These are phyloP conservation scores for Zygoascus sp. DNA, from an alignment of 1,139 yeast species.

Conservation along the genomic window DNA sequence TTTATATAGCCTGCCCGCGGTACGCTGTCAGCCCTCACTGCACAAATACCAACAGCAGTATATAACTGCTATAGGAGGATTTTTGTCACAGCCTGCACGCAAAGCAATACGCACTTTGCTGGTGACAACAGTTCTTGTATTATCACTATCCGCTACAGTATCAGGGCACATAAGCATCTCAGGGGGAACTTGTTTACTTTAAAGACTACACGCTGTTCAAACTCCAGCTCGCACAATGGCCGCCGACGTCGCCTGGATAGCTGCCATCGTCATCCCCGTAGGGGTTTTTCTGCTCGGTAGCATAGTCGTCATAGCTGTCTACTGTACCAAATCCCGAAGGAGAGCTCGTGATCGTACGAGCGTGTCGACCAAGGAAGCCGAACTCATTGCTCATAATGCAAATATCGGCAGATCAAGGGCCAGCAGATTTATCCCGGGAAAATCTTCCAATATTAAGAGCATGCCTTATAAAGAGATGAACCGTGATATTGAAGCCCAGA, in stretches of 20 bases:
- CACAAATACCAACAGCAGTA: too few relatives aligned
- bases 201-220: too few relatives aligned
- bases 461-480: not conserved
- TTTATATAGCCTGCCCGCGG: not conserved
- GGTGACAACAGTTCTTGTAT: too few relatives aligned
- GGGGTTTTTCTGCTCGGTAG: conserved; percentile 21
- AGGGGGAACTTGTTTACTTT: too few relatives aligned
- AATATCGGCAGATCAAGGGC: not conserved
- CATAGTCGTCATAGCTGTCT: conserved; percentile 13
- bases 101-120: too few relatives aligned
- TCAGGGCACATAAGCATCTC: too few relatives aligned
- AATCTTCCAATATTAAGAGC: not conserved
- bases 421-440: not conserved
- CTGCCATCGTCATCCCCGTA: conserved; percentile 30
- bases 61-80: not conserved
- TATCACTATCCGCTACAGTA: too few relatives aligned
- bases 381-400: not conserved
- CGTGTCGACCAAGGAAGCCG: not conserved
- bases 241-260: conserved; percentile 24
- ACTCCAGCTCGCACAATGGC: not conserved
- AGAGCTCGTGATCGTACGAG: not conserved
- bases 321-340: conserved; percentile 6
- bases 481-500: not conserved
- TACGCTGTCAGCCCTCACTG: not conserved
- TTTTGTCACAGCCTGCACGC: too few relatives aligned